Evolutionary conservation across 768 basidiomycete species (phyloP), one percentile per base, ranked within the genome.

Genomic region (Boletus vinaceobasis): DNA sequence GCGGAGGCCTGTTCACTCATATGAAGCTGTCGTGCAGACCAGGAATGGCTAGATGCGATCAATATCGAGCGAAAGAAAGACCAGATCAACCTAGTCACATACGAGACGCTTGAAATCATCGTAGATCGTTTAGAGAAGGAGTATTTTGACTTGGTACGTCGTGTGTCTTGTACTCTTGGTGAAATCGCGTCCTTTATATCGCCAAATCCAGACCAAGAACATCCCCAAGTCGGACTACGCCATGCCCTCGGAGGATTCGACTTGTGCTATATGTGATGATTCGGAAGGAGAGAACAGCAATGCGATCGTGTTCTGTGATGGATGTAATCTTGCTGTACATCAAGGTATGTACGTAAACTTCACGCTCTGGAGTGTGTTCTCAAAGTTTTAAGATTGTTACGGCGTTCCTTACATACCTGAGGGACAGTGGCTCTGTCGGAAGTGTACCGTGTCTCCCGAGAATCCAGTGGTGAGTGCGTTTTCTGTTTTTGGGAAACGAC

Each of bases 121-220:
- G 95, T 99, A 90, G 97, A 99, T 73, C 83, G 92, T 54, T 71
- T 99, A 60, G 97, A 99, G 77, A 99, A 99, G 75, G 97, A 98
- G 69, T 99, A 94, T 91, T 99, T 98, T 65, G 90, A 95, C 65
- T 72, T 99, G 73, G 95, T 96, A 61, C 57, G 83, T 70, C 33
- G 48, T 65, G 7, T 50, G 35, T 39, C 37, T 32, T 10, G 47
- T 36, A 14, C 36, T n/a, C 40, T 56, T 54, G 43, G 45, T 52
- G 44, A 15, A 15, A 51, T 56, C 48, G 4, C 43, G 19, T 49
- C 53, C 42, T 32, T 19, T 37, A 50, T 52, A 32, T 53, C 35
- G 26, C 27, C 37, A 40, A 19, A 51, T 53, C 15, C 58, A 97
- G 94, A 93, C 90, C 46, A 98, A 98, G 75, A 87, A 88, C 62